Evolutionary conservation across 1,139 yeast genomes (phyloP).

Genomic region (Taphrina sp.): DNA sequence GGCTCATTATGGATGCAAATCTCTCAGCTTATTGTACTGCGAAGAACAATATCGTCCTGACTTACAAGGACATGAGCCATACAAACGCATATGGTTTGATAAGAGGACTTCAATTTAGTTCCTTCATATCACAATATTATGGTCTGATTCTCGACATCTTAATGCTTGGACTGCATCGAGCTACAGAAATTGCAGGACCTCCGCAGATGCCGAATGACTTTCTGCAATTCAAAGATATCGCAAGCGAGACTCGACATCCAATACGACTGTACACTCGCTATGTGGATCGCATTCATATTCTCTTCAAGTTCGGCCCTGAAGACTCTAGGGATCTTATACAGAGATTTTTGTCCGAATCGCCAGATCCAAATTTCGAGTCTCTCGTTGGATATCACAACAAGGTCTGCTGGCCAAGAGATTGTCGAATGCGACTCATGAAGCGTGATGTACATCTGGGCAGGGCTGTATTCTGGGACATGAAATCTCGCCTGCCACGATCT

Average conservation of each 20-base stretch:
- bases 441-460: conserved; percentile 90
- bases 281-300: conserved; percentile 74
- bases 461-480: conserved; percentile 89
- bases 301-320: conserved; percentile 69
- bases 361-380: conserved; percentile 86
- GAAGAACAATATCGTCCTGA: conserved; percentile 74
- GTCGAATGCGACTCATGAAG: conserved; percentile 85
- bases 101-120: conserved; percentile 84
- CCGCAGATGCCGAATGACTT: conserved; percentile 67
- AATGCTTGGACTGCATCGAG: conserved; percentile 81
- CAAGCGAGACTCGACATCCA: conserved; percentile 66
- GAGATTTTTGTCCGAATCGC: conserved; percentile 75
- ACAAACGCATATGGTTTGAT: conserved; percentile 84
- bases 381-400: conserved; percentile 85
- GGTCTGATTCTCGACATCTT: conserved; percentile 81
- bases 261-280: conserved; percentile 79
- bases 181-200: conserved; percentile 81
- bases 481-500: conserved; percentile 73
- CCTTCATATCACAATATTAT: conserved; percentile 85
- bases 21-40: conserved; percentile 94
- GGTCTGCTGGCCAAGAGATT: conserved; percentile 92
- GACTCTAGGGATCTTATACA: conserved; percentile 76
- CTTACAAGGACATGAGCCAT: conserved; percentile 94
- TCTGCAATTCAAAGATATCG: conserved; percentile 62
- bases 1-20: conserved; percentile 82